Evolutionary conservation across 768 basidiomycete species (phyloP).

Genomic region (Phlegmacium glaucopus): DNA sequence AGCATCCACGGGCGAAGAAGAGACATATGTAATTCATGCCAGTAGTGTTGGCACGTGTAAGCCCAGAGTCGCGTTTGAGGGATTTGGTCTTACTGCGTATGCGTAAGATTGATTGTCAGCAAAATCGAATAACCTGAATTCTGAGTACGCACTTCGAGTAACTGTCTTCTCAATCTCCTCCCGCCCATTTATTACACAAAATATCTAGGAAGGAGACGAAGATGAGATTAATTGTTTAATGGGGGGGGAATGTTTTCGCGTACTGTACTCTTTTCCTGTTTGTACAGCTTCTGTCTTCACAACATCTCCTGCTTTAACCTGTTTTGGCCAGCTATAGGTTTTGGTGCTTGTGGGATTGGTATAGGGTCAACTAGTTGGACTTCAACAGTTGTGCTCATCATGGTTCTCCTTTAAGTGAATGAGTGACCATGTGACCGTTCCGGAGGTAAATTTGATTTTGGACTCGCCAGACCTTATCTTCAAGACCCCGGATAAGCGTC

Average conservation of each 20-base stretch:
- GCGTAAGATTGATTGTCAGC: constrained; percentile 1
- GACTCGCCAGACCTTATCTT: too few relatives aligned
- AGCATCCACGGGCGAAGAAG: constrained; percentile 95
- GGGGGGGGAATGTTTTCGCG: constrained; percentile 23
- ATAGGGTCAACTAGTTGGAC: constrained; percentile 8
- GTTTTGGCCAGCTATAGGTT: constrained; percentile 84
- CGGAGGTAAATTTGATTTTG: too few relatives aligned
- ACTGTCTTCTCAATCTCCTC: constrained; percentile 94
- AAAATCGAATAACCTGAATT: background rate
- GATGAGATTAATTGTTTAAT: too few relatives aligned
- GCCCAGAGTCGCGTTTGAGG: constrained; percentile 85
- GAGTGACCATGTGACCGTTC: too few relatives aligned
- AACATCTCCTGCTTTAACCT: constrained; percentile 87
- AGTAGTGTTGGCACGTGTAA: constrained; percentile 92
- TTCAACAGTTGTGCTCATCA: background rate
- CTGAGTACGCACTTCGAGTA: constrained; percentile 76
- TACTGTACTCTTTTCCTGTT: constrained; percentile 96
- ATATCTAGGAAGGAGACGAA: constrained; percentile 53
- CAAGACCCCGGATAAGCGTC: too few relatives aligned
- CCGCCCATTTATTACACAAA: constrained; percentile 99
- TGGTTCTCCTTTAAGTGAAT: background rate
- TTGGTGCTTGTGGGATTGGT: constrained; percentile 23
- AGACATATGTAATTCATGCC: constrained; percentile 92
- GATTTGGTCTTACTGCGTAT: constrained; percentile 81
- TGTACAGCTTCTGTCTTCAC: constrained; percentile 86